Conservation (phyloP, 306 rosid species). For the Cotoneaster glaucophyllus region DNA sequence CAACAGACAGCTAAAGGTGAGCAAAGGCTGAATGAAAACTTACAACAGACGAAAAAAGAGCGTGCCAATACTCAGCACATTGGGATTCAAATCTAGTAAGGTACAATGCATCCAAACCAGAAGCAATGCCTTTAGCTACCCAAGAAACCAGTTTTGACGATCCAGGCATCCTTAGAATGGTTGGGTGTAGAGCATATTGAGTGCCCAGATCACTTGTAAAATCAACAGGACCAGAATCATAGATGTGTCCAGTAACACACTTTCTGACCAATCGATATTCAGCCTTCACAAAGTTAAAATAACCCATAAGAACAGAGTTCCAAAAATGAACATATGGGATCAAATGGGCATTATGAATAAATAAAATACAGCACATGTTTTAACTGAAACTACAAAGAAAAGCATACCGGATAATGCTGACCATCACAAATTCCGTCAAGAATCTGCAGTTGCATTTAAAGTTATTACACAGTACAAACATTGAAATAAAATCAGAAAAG, state of each 20-base stretch:
- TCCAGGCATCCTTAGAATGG: constrained; percentile 71
- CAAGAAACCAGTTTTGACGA: constrained; percentile 71
- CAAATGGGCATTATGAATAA: neutral
- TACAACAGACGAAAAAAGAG: constrained; percentile 80
- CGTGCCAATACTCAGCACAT: constrained; percentile 81
- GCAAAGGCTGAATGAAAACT: constrained; percentile 26
- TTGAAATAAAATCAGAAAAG: neutral
- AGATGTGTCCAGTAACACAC: constrained; percentile 74
- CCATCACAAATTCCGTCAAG: constrained; percentile 70
- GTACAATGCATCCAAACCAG: constrained; percentile 85
- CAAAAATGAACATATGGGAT: neutral
- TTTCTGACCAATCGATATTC: constrained; percentile 62
- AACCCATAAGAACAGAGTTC: neutral
- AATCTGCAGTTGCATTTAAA: constrained; percentile 46
- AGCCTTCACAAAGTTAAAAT: constrained; percentile 36
- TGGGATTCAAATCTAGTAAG: constrained; percentile 81
- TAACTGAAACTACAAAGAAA: neutral
- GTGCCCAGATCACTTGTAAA: constrained; percentile 88
- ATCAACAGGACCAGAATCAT: constrained; percentile 89
- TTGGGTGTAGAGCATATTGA: constrained; percentile 65
- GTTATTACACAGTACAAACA: constrained; percentile 14
- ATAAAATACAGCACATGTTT: neutral
- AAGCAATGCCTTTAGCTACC: constrained; percentile 79
- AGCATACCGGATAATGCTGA: constrained; percentile 56
- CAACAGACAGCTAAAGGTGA: neutral